Evolutionary conservation across 169 alveolate species (phyloP).

Genomic region (Babesia divergens): DNA sequence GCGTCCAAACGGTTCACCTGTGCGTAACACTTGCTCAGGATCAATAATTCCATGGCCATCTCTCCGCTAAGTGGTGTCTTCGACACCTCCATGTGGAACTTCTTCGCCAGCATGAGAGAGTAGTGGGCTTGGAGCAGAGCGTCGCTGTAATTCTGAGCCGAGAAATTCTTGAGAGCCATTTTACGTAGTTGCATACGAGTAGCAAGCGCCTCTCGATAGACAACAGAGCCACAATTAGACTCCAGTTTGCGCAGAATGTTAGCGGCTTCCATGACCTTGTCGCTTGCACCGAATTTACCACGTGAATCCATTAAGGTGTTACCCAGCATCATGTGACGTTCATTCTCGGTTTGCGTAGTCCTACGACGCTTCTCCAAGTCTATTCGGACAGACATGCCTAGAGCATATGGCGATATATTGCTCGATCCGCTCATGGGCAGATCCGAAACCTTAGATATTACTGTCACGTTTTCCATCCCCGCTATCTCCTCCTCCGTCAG

Average conservation of each 20-base stretch:
- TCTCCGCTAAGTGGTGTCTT: conserved; percentile 64
- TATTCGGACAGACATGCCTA: conserved; percentile 58
- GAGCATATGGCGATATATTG: conserved; percentile 63
- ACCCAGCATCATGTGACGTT: conserved; percentile 41
- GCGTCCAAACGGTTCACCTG: conserved; percentile 69
- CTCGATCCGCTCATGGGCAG: conserved; percentile 55
- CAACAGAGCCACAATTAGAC: conserved; percentile 33
- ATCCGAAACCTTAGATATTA: conserved; percentile 43
- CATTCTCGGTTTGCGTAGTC: conserved; percentile 52
- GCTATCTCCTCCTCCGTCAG: conserved; percentile 24
- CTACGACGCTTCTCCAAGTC: conserved; percentile 60
- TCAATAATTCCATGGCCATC: conserved; percentile 81
- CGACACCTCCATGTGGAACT: conserved; percentile 52
- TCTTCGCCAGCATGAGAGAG: conserved; percentile 58
- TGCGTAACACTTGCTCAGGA: conserved; percentile 80
- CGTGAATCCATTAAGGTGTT: conserved; percentile 14
- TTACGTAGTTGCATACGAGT: conserved; percentile 60
- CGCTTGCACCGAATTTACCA: conserved; percentile 12
- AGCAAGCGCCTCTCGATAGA: conserved; percentile 64
- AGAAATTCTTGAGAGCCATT: conserved; percentile 55
- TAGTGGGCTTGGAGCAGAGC: conserved; percentile 62
- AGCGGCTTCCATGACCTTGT: conserved; percentile 54
- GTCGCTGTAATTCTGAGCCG: conserved; percentile 50
- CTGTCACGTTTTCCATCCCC: conserved; percentile 35
- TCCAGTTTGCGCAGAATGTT: conserved; percentile 48